phyloP scores from a whole-genome alignment of 176 grass and related monocot species.

The Secale cereale region DNA sequence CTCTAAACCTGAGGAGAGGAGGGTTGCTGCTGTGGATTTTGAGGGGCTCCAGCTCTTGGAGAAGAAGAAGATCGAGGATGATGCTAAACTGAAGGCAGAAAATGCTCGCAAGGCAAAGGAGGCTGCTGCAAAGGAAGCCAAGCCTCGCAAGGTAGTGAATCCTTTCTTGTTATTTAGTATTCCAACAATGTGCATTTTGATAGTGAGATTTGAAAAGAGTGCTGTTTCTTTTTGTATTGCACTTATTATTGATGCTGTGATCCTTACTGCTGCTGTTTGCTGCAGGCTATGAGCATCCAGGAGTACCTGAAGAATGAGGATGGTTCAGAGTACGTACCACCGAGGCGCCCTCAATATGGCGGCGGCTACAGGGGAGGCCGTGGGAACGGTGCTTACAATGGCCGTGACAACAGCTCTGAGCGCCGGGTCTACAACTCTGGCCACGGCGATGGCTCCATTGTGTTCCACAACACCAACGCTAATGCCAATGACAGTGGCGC shows the following conservation, averaged over 20 bases:
- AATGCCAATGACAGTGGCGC: not conserved
- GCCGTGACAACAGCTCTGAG: not conserved
- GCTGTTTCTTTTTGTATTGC: not conserved
- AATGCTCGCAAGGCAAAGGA: slow-evolving; percentile 18
- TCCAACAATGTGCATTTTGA: not conserved
- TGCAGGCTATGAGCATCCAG: slow-evolving; percentile 20
- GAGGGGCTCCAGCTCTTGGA: slow-evolving; percentile 11
- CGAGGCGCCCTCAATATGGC: not conserved
- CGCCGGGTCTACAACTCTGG: not conserved
- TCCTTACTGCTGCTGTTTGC: not conserved
- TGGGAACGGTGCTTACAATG: not conserved
- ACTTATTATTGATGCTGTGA: not conserved
- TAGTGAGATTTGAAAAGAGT: not conserved
- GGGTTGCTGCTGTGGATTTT: slow-evolving; percentile 21
- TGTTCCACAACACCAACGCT: not conserved
- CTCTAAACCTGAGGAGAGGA: slow-evolving; percentile 10
- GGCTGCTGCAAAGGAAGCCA: not conserved
- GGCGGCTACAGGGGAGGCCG: not conserved
- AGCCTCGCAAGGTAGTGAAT: not conserved
- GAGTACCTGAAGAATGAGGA: not conserved
- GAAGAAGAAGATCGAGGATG: slow-evolving; percentile 44
- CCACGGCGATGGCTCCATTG: not conserved
- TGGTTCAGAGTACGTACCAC: not conserved
- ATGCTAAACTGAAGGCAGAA: slow-evolving; percentile 15
- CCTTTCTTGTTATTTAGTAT: too few species aligned